Percentiles rank a stretch among this genome's conserved stretches.
These are phyloP conservation scores for Candida endomychidarum DNA, from an alignment of 805 yeast species.

Conservation along the genomic window DNA sequence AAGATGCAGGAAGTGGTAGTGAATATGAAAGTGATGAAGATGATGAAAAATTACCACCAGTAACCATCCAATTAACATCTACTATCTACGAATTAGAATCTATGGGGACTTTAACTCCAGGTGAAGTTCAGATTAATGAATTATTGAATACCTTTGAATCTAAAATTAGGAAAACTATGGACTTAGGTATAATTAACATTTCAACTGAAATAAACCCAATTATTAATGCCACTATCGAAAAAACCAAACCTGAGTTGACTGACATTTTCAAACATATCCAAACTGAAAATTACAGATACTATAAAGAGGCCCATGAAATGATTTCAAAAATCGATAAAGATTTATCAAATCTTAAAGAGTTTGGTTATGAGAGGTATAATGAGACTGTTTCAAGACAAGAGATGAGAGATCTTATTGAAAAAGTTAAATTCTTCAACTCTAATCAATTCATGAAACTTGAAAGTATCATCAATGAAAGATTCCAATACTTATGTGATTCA, in stretches of 20 bases:
- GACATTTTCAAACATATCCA: conserved; percentile 29
- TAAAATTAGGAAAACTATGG: conserved; percentile 34
- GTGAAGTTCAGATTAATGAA: conserved; percentile 23
- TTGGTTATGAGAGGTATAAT: conserved; percentile 10
- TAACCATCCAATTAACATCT: conserved; percentile 23
- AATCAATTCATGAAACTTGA: conserved; percentile 24
- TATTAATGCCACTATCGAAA: conserved; percentile 24
- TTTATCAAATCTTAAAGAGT: conserved; percentile 26
- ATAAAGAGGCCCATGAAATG: conserved; percentile 29
- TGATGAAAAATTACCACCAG: conserved; percentile 18
- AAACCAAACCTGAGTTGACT: conserved; percentile 25
- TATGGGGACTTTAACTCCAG: conserved; percentile 12
- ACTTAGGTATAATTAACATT: conserved; percentile 33
- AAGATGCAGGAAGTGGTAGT: conserved; percentile 14
- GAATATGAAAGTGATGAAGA: conserved; percentile 10
- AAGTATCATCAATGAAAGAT: conserved; percentile 24
- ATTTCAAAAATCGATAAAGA: conserved; percentile 36
- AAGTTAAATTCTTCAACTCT: conserved; percentile 24
- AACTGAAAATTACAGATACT: conserved; percentile 26
- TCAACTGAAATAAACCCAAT: conserved; percentile 31
- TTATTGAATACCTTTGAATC: conserved; percentile 33
- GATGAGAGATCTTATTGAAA: conserved; percentile 34
- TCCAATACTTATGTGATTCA: conserved; percentile 25
- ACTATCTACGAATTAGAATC: conserved; percentile 23
- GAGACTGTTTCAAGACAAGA: conserved; percentile 32